Evolutionary conservation across 2,329 filamentous ascomycete species (phyloP).

Genomic region (Metarhizium robertsii): DNA sequence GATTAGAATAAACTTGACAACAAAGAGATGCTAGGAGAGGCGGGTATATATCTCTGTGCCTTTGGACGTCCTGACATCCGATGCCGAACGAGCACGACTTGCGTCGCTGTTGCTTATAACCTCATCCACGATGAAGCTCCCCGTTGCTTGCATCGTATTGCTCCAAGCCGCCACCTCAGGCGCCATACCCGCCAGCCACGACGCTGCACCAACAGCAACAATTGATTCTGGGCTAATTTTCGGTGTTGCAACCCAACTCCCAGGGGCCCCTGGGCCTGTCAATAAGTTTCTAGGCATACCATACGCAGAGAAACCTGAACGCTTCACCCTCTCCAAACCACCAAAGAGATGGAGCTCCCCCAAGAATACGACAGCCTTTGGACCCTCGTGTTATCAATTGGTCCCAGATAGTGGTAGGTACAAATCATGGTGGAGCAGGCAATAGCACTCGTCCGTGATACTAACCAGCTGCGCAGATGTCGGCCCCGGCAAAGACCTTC

Average conservation of each 20-base stretch:
- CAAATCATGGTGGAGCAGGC: neutral
- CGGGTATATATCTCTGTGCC: too few relatives aligned
- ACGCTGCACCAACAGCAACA: slow-evolving; percentile 5
- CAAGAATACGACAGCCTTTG: slow-evolving; percentile 8
- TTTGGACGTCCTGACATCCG: too few relatives aligned
- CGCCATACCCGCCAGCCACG: neutral
- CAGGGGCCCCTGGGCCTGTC: slow-evolving; percentile 7
- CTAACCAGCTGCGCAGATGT: slow-evolving; percentile 10
- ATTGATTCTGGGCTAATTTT: slow-evolving; percentile 11
- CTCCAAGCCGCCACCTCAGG: neutral
- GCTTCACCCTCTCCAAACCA: slow-evolving; percentile 9
- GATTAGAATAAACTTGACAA: too few relatives aligned
- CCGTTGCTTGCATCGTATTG: neutral
- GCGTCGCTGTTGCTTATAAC: neutral
- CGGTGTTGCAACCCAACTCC: slow-evolving; percentile 10
- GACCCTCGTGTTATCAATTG: slow-evolving; percentile 11
- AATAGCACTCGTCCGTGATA: neutral
- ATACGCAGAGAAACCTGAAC: slow-evolving; percentile 10
- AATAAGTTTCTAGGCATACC: slow-evolving; percentile 15
- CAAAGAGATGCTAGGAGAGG: too few relatives aligned
- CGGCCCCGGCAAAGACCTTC: slow-evolving; percentile 10
- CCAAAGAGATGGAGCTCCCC: slow-evolving; percentile 10
- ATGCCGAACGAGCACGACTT: too few relatives aligned
- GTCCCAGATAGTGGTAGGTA: slow-evolving; percentile 9
- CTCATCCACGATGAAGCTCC: neutral